phyloP scores from a whole-genome alignment of 345 rosid species.

The Heritiera littoralis region DNA sequence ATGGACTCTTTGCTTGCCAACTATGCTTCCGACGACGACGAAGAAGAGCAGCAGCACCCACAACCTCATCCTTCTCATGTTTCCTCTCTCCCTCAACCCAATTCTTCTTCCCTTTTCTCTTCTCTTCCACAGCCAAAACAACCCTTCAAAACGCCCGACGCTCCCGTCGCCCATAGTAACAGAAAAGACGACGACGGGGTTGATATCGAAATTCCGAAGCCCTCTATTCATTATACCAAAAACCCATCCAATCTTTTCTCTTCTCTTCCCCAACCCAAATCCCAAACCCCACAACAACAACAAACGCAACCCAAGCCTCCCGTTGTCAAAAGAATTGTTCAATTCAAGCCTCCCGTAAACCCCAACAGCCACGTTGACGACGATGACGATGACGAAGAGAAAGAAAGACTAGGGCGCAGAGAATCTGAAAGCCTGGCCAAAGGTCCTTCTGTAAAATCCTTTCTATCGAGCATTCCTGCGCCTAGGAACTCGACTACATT shows the following conservation, averaged over 20 bases:
- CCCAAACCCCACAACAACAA: conserved; percentile 23
- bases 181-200: conserved; percentile 16
- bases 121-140: conserved; percentile 52
- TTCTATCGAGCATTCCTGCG: conserved; percentile 77
- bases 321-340: conserved; percentile 63
- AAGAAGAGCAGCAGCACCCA: conserved; percentile 43
- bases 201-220: background rate
- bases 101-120: conserved; percentile 44
- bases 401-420: conserved; percentile 44
- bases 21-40: conserved; percentile 87
- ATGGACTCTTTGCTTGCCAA: conserved; percentile 84
- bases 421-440: conserved; percentile 32
- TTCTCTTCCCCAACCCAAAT: conserved; percentile 54
- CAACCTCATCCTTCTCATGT: conserved; percentile 21
- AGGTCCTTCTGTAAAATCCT: conserved; percentile 58
- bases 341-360: conserved; percentile 59
- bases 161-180: background rate
- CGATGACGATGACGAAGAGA: conserved; percentile 49
- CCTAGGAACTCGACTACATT: conserved; percentile 65
- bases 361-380: conserved; percentile 29
- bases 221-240: conserved; percentile 25
- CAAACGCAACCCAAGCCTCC: conserved; percentile 5
- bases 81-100: conserved; percentile 33
- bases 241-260: conserved; percentile 41
- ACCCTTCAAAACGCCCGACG: conserved; percentile 22